Evolutionary conservation across 2,329 filamentous ascomycete genomes (phyloP), one percentile per base, ranked within the genome.

Genomic region (Arthrocladium fulminans): DNA sequence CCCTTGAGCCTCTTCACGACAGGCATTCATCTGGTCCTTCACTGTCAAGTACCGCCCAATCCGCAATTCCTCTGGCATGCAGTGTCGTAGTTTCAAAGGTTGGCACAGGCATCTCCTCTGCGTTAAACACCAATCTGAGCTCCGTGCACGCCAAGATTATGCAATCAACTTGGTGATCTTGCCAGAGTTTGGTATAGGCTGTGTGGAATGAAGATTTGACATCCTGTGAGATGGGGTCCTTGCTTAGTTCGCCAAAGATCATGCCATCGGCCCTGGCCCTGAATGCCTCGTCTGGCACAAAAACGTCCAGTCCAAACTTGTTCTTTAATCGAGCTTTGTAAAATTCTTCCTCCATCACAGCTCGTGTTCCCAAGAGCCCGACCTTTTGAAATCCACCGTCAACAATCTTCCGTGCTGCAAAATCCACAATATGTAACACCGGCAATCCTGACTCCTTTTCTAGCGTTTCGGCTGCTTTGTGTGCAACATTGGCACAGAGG

Each of bases 271-370:
- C 45, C 7, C 25, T 25, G 3, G 24, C 25, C 9, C 45, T 29
- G 30, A 38, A 43, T 17, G 47, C 45, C n/a, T 27, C 29, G 25
- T 38, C 34, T 5, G 51, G 51, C 12, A 53, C 41, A 1, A 42
- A 20, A 1, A 51, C 42, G 19, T 53, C 51, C 9, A 53, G 39
- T 4, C 51, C 51, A 41, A 44, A 51, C 13, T 27, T 35, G 12
- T 24, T 15, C 34, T 24, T 13, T 13, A 53, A 39, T 7, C 50
- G 42, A 2, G 12, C 34, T 3, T 12, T 45, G 47, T 49, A 50
- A 29, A 54, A 54, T 2, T 51, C 47, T 13, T 54, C 47, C 39
- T 54, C 52, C 52, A 54, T 54, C 17, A 48, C 50, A 2, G 50
- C 40, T 4, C 37, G 24, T 7, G 52, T 54, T 6, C 23, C 52